Evolutionary conservation across 768 basidiomycete genomes (phyloP), one percentile per base, ranked within the genome.

Genomic region (Rhodocollybia butyracea): DNA sequence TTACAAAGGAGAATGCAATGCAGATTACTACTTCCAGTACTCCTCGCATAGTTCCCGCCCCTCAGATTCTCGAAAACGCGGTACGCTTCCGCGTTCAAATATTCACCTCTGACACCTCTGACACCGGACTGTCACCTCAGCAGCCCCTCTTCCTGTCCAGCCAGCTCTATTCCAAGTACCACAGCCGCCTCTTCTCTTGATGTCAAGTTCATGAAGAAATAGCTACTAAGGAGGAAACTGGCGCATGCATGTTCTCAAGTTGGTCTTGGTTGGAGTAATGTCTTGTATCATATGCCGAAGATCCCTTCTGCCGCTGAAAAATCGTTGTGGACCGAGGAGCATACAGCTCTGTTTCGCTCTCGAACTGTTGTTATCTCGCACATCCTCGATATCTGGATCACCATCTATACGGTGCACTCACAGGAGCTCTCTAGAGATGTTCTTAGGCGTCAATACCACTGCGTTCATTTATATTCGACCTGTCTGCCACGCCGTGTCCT

Each of bases 401-500:
- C n/a, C 42, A 43, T 26, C 17, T 7, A 43, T 10, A 10, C 19
- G 42, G 42, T 7, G 10, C 10, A 7, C 19, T n/a, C 42, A 43
- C 42, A 10, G 24, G 24, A 43, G 19, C 42, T 43, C 42, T 19
- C n/a, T 19, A n/a, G 24, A 43, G 42, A 43, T 43, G 42, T 43
- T n/a, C 24, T 43, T 19, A n/a, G 8, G 8, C 19, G 11, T 26
- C 8, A 11, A n/a, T 11, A 19, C 8, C 8, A n/a, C 7, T 11
- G 42, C 51, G 4, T 57, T 52, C 45, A 46, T 36, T 11, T 8
- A 31, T 1, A 53, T 57, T 12, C n/a, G 45, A 8, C 45, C 57
- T 13, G 57, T 54, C 17, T 42, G 57, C 24, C 17, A 48, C 7
- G 57, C 57, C 5, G 6, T 57, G 5, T 45, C 57, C 5, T 46